A percentile compares a stretch with the other conserved stretches of the same genome.
Evolutionary conservation across 129 eudicot species (phyloP).

Genomic region (Heracleum sosnowskyi): DNA sequence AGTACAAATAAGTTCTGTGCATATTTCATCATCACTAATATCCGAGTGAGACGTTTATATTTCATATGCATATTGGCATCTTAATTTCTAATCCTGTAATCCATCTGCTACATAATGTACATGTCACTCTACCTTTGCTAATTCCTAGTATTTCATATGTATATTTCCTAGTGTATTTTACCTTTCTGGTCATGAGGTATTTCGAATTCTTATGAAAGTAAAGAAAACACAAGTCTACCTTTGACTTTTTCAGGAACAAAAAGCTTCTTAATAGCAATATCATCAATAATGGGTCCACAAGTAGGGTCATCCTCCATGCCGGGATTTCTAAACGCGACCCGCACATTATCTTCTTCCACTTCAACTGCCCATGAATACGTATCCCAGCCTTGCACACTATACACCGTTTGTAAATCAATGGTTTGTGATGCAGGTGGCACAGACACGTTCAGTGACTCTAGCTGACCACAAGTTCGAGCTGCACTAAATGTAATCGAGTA

Average conservation of each 20-base stretch:
- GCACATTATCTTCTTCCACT: constrained; percentile 48
- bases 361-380: constrained; percentile 92
- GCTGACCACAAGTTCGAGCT: constrained; percentile 95
- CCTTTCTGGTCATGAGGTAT: no score
- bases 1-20: neutral
- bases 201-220: no score
- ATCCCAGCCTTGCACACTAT: constrained; percentile 97
- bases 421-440: constrained; percentile 76
- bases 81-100: neutral
- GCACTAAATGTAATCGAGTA: constrained; percentile 94
- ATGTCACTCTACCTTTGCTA: no score
- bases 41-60: neutral
- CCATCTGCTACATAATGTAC: neutral
- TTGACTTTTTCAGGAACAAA: constrained; percentile 63
- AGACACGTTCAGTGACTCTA: constrained; percentile 91
- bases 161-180: no score
- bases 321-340: constrained; percentile 59
- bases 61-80: neutral
- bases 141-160: no score
- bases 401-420: constrained; percentile 82
- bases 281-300: constrained; percentile 95
- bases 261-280: constrained; percentile 90
- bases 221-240: no score
- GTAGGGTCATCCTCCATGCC: constrained; percentile 99
- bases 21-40: neutral